Base-by-base conservation (phyloP, 257 asterid species). In the Marsdenia floribunda region DNA sequence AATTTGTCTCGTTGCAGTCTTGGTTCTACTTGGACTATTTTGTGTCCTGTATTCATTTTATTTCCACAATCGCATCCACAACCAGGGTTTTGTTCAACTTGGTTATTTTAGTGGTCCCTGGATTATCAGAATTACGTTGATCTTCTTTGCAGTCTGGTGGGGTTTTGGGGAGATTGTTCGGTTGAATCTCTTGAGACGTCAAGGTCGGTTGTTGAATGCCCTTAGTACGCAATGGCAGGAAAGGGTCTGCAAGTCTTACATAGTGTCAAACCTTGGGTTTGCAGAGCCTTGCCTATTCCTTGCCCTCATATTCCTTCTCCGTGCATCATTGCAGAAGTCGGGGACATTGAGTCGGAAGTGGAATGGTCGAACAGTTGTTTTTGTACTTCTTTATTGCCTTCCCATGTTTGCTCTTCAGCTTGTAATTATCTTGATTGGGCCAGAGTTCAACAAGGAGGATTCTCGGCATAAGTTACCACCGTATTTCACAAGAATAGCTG, bases 221-320 rank as follows among this genome's bases (percentile, higher is more conserved):
- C 85, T 87, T 46, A 83, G 82, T 57, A 46, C 82, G 67, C 78
- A 77, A 90, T 89, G 93, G 95, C 97, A 90, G 87, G 97, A 89
- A 82, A 81, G 78, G 26, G 42, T 88, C 60, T 92, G 98, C 97
- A 90, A 89, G 81, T 80, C 84, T 82, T 92, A 90, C 91, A 83
- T 92, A 11, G 87, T 92, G 16, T 89, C 97, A 21, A 92, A 85
- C 87, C 85, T 92, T 37, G 98, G 98, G 77, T 88, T 92, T 76
- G 83, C 97, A 57, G 98, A 92, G 78, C 98, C 97, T 49, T 89
- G 93, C 82, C 72, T 92, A 73, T 88, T 84, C 81, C 97, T 92
- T 84, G 83, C 89, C 70, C 87, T 90, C 35, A 76, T 84, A 29
- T 84, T 92, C 78, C 98, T 92, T 69, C 92, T 92, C 10, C 96